These are phyloP conservation scores for Ceratocystis destructans DNA, from an alignment of 2,329 filamentous ascomycete species.

Conservation along the genomic window DNA sequence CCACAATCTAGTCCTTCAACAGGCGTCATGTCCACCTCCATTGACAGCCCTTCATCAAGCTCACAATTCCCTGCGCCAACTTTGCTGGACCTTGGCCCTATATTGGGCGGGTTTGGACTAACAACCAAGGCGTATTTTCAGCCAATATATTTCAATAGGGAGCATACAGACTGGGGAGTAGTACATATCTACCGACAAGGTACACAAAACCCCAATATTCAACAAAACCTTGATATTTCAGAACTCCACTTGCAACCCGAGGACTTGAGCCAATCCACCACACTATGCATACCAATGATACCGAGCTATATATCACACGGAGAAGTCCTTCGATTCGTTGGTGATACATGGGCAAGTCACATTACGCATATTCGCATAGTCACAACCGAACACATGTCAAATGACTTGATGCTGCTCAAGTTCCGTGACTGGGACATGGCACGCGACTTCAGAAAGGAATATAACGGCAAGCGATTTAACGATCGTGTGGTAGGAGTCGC, in stretches of 20 bases:
- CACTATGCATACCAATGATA: constrained; percentile 83
- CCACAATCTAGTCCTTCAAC: background rate
- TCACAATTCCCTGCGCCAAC: constrained; percentile 25
- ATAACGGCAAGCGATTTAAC: constrained; percentile 89
- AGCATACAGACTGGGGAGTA: constrained; percentile 78
- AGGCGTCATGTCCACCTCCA: background rate
- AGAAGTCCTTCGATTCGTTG: constrained; percentile 83
- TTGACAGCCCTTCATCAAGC: constrained; percentile 29
- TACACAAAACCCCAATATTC: constrained; percentile 47
- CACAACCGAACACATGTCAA: constrained; percentile 72
- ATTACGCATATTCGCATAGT: constrained; percentile 94
- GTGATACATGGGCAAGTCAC: constrained; percentile 69
- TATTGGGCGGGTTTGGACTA: constrained; percentile 46
- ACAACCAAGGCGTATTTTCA: constrained; percentile 73
- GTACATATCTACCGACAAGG: constrained; percentile 87
- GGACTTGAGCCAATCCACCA: constrained; percentile 58
- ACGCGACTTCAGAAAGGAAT: constrained; percentile 66
- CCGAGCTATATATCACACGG: constrained; percentile 85
- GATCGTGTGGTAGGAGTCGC: constrained; percentile 58
- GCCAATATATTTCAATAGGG: constrained; percentile 55
- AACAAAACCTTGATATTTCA: background rate
- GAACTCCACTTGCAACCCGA: constrained; percentile 21
- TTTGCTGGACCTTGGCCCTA: constrained; percentile 41
- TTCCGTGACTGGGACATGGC: constrained; percentile 66
- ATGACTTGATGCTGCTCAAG: constrained; percentile 93